Conservation (phyloP, 352 stramenopile species). For the Phytophthora macrochlamydospora region DNA sequence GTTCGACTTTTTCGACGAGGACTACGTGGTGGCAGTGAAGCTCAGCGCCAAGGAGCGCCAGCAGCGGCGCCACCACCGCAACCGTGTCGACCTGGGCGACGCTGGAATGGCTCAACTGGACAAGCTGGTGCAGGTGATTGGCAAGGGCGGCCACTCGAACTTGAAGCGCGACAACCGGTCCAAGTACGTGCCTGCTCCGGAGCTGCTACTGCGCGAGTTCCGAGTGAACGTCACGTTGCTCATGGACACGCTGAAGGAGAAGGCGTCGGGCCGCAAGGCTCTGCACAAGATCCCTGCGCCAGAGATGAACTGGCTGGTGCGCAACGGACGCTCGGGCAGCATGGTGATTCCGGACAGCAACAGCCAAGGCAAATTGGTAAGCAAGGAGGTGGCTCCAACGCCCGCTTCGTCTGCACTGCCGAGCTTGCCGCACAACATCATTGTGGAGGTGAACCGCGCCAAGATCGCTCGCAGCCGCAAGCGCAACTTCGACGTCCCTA, state of each 20-base stretch:
- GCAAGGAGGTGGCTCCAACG: background rate
- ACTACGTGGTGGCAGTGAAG: constrained; percentile 69
- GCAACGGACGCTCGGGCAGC: constrained; percentile 41
- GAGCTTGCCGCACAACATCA: constrained; percentile 38
- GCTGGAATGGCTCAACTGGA: constrained; percentile 76
- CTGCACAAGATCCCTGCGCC: constrained; percentile 72
- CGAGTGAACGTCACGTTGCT: constrained; percentile 63
- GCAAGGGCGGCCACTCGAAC: constrained; percentile 71
- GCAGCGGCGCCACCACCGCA: constrained; percentile 56
- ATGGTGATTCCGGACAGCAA: constrained; percentile 54
- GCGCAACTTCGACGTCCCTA: constrained; percentile 67
- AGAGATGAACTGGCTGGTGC: constrained; percentile 64
- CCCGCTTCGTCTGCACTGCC: constrained; percentile 24
- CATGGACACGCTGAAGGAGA: constrained; percentile 76
- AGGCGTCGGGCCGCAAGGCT: constrained; percentile 65
- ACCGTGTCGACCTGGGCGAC: constrained; percentile 75
- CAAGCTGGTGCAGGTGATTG: constrained; percentile 68
- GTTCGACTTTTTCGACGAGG: constrained; percentile 72
- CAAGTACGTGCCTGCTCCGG: constrained; percentile 75
- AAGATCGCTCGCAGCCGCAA: constrained; percentile 48
- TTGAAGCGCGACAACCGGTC: constrained; percentile 67
- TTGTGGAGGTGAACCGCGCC: constrained; percentile 72
- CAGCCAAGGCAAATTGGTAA: constrained; percentile 2
- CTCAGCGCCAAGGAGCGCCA: constrained; percentile 61
- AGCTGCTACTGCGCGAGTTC: constrained; percentile 76